A percentile compares a stretch with the other conserved stretches of the same genome.
These are phyloP conservation scores for Hypoxylon sp. DNA, from an alignment of 2,329 filamentous ascomycete species.

Conservation along the genomic window DNA sequence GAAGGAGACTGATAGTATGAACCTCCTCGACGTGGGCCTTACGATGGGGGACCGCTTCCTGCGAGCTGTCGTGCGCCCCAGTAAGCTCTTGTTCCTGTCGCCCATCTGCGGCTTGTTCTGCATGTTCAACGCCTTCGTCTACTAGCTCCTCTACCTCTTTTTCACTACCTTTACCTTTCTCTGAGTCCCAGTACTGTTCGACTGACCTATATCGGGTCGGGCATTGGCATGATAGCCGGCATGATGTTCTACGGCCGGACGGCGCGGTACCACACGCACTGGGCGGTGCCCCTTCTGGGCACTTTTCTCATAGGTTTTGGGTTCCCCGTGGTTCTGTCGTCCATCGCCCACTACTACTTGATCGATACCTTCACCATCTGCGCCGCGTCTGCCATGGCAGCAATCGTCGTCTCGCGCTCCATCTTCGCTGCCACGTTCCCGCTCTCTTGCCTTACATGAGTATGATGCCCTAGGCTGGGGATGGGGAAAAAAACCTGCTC, in stretches of 20 bases:
- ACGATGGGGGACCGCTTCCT: slow-evolving; percentile 50
- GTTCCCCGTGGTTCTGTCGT: background rate
- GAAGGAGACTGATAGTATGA: slow-evolving; percentile 58
- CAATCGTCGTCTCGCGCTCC: background rate
- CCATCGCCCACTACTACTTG: background rate
- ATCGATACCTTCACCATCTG: background rate
- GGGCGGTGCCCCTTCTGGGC: slow-evolving; percentile 67
- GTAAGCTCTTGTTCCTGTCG: background rate
- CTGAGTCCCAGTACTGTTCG: background rate
- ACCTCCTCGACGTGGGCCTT: slow-evolving; percentile 55
- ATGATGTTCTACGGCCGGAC: slow-evolving; percentile 59
- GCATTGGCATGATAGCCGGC: background rate
- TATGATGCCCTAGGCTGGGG: background rate
- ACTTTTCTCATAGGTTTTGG: slow-evolving; percentile 33
- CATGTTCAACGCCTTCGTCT: background rate
- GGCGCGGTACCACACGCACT: slow-evolving; percentile 61
- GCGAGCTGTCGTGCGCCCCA: slow-evolving; percentile 30
- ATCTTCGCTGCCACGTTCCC: background rate
- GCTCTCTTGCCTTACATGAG: background rate
- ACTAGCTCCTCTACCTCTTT: background rate
- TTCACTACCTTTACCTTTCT: background rate
- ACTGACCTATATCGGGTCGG: background rate
- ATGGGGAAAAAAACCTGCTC: background rate
- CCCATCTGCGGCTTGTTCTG: background rate
- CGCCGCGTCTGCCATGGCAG: background rate